Evolutionary conservation across 2,329 filamentous ascomycete genomes (phyloP).

Genomic region (Paraconiothyrium sp.): DNA sequence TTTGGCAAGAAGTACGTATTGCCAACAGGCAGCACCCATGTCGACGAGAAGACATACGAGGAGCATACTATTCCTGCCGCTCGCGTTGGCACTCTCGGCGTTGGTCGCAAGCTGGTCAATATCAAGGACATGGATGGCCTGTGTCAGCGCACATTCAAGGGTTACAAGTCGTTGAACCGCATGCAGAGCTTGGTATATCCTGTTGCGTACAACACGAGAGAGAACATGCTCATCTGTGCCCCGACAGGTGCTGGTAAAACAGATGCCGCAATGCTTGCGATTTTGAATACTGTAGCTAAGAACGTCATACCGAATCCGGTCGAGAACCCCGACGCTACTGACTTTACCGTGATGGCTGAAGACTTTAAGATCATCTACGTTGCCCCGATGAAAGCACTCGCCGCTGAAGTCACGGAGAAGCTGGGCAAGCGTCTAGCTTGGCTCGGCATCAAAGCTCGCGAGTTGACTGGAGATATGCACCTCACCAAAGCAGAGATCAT

Average conservation of each 20-base stretch:
- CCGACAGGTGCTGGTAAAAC: constrained; percentile 99
- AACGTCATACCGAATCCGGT: constrained; percentile 83
- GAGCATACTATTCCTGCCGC: constrained; percentile 88
- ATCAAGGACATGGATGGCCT: constrained; percentile 88
- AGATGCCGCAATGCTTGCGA: constrained; percentile 95
- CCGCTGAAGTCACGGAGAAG: constrained; percentile 95
- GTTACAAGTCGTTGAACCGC: constrained; percentile 91
- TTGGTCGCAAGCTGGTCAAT: constrained; percentile 77
- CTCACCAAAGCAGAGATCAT: constrained; percentile 96
- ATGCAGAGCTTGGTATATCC: constrained; percentile 99
- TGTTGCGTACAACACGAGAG: constrained; percentile 92
- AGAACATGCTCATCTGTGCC: constrained; percentile 99
- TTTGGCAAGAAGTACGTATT: constrained; percentile 84
- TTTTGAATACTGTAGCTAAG: constrained; percentile 88
- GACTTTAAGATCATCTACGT: constrained; percentile 99
- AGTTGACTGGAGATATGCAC: constrained; percentile 98
- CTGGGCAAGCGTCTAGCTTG: constrained; percentile 89
- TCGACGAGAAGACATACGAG: constrained; percentile 82
- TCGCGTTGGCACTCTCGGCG: constrained; percentile 76
- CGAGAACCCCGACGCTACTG: constrained; percentile 74
- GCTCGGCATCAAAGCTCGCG: constrained; percentile 90
- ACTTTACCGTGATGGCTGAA: constrained; percentile 83
- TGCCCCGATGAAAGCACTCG: constrained; percentile 97
- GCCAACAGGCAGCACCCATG: constrained; percentile 76
- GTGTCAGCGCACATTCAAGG: constrained; percentile 90